Percentiles rank a stretch among this genome's conserved stretches.
These are phyloP conservation scores for Xylariaceae sp. DNA, from an alignment of 2,329 filamentous ascomycete genomes.

Conservation along the genomic window DNA sequence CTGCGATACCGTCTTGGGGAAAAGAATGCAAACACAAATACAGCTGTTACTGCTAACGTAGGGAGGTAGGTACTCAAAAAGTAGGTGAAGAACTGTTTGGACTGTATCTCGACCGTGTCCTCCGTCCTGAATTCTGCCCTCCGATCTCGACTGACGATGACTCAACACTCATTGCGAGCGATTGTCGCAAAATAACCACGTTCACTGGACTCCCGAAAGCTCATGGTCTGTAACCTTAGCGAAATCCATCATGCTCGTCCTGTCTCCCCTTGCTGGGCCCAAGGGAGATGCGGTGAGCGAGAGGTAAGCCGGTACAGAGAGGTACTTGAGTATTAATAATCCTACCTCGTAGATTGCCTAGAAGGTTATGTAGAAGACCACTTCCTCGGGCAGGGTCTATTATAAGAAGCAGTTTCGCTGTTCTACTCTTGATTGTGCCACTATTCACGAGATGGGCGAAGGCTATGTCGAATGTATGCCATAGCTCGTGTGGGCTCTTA, in stretches of 20 bases:
- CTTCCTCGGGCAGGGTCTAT: no score
- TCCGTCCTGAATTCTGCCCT: neutral
- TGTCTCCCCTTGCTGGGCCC: neutral
- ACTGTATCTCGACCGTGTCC: neutral
- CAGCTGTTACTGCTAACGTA: no score
- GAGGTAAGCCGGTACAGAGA: no score
- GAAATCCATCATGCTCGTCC: neutral
- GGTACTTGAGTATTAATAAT: no score
- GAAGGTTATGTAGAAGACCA: no score
- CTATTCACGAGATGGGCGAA: no score
- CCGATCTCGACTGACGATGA: neutral
- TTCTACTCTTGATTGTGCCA: no score
- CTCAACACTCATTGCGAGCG: constrained; percentile 1
- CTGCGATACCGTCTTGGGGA: constrained; percentile 12
- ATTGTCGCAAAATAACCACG: neutral
- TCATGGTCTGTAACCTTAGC: neutral
- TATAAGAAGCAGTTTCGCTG: neutral
- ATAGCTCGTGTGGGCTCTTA: no score
- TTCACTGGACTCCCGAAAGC: neutral
- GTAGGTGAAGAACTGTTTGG: constrained; percentile 16
- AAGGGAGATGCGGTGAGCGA: neutral
- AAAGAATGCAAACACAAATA: neutral
- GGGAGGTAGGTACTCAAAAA: constrained; percentile 4
- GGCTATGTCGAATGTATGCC: no score
- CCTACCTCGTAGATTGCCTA: neutral